Evolutionary conservation across 768 basidiomycete genomes (phyloP), one percentile per base, ranked within the genome.

Genomic region (Amanita subjunquillea): DNA sequence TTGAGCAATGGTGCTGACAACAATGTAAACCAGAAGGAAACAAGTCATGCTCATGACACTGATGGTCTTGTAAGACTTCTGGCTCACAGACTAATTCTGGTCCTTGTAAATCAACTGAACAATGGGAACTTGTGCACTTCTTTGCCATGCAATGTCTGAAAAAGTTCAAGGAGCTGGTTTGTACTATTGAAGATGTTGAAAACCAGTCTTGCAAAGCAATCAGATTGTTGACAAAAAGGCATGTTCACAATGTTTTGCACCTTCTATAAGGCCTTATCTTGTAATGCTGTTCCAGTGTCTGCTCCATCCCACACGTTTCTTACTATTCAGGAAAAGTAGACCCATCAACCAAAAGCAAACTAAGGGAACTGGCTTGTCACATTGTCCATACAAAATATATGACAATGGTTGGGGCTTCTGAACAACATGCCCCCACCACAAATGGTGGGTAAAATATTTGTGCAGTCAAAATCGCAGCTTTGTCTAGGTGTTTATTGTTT

Each of bases 21-120:
- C 43, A 54, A 48, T 54, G 53, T 54, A 54, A 54, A n/a, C n/a
- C n/a, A n/a, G 53, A 53, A 43, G 32, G 44, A 53, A 44, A 47
- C 41, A 44, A 48, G 41, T 48, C 45, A 30, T 54, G 25, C 53
- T 54, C 27, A 46, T 53, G 51, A 45, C 29, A 53, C 51, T 53
- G 51, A 53, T n/a, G 22, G 51, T 32, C 51, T 17, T 53, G 43
- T 46, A 53, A 53, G 51, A 53, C 51, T 42, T 53, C 51, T 53
- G 43, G 42, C 42, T 46, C 34, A 45, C 51, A 53, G 51, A 53
- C 40, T 46, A 22, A 37, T 49, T 48, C 53, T 49, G 47, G 47
- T 37, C 32, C 47, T 48, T 34, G 47, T 37, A 48, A 48, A 48
- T 48, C 36, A 34, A 48, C 36, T 37, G 47, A 48, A 37, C 47